Evolutionary conservation across 2,329 filamentous ascomycete genomes (phyloP), one percentile per base, ranked within the genome.

Genomic region (Verticillium nonalfalfae): DNA sequence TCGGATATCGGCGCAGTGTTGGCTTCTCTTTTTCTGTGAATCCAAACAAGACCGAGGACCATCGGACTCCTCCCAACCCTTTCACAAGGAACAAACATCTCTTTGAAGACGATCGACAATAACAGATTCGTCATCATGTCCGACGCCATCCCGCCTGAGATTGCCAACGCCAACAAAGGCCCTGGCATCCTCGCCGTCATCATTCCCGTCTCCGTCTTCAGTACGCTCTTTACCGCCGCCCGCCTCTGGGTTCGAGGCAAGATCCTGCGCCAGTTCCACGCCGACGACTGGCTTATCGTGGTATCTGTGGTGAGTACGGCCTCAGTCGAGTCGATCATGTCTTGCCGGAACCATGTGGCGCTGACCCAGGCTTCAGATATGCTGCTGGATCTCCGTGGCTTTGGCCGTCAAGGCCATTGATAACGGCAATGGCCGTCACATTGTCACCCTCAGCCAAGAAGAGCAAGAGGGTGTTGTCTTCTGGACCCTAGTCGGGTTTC

Each of bases 341-440:
- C 34, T 4, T 14, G 10, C 21, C 5, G 5, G n/a, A 18, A 57
- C 9, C 7, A 31, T 58, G 26, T n/a, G 21, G 38, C 13, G 31
- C 26, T n/a, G 21, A 33, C 14, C 21, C 45, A 13, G 15, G 9
- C 13, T 13, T 13, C 50, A 76, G 71, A 57, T 74, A 4, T 68
- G 72, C 38, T 70, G 72, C 4, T 70, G 75, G 65, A 59, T 67
- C 50, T 75, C 74, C 26, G 70, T 76, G 1, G 71, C 61, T 7
- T 61, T 78, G 13, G 72, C 72, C 1, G 70, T 72, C 9, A 66
- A 69, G 7, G 73, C 74, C 10, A 72, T 80, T 9, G 50, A 58
- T 0, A 63, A 69, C 18, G 78, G 79, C 4, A 77, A 73, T 59
- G 78, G 78, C 1, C 70, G 70, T 56, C 77, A 81, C 64, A 69